Conservation (phyloP, 305 asterid species). For the Fraxinus latifolia region DNA sequence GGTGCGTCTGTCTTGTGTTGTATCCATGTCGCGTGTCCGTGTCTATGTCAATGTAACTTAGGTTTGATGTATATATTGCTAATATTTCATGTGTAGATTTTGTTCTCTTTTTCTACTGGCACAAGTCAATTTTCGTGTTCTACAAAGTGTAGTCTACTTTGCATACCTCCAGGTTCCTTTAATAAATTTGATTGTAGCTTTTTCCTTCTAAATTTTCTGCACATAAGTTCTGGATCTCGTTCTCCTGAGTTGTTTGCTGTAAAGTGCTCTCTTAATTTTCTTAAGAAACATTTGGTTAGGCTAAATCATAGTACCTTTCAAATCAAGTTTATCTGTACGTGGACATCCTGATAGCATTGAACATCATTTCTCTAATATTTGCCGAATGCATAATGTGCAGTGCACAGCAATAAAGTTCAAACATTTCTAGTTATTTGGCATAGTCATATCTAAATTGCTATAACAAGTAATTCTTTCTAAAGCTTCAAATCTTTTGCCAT, state of each 20-base stretch:
- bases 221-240: background rate
- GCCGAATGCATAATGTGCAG: background rate
- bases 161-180: background rate
- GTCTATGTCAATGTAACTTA: background rate
- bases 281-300: background rate
- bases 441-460: background rate
- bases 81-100: background rate
- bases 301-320: background rate
- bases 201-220: background rate
- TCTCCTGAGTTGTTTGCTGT: background rate
- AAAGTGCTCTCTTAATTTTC: background rate
- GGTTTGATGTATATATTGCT: background rate
- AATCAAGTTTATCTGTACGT: slow-evolving; percentile 4
- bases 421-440: background rate
- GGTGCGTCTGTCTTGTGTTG: background rate
- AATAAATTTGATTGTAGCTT: background rate
- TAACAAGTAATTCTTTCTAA: background rate
- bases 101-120: background rate
- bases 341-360: background rate
- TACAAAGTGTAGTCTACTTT: background rate
- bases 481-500: slow-evolving; percentile 1
- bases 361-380: background rate
- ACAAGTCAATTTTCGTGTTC: background rate
- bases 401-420: background rate
- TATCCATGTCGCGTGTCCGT: background rate